phyloP scores from a whole-genome alignment of 495 filamentous ascomycete genomes.

The Podospora anserina region DNA sequence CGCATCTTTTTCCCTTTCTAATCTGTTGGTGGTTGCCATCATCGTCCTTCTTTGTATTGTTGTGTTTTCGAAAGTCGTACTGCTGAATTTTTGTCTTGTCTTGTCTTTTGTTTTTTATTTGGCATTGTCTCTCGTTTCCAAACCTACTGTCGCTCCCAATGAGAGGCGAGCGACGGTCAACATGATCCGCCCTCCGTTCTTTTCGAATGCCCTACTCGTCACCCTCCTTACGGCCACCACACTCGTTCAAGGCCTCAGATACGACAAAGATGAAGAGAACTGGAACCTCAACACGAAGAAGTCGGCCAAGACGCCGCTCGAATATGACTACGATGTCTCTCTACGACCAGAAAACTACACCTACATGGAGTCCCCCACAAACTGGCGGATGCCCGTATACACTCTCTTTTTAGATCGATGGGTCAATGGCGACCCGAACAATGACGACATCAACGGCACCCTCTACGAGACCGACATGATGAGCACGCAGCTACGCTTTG shows the following conservation, averaged over 20 bases:
- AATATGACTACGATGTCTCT: conserved; percentile 54
- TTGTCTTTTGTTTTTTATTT: conserved; percentile 10
- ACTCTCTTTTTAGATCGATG: conserved; percentile 68
- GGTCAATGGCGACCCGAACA: conserved; percentile 68
- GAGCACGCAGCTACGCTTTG: conserved; percentile 71
- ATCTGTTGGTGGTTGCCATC: conserved; percentile 17
- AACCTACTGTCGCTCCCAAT: conserved; percentile 33
- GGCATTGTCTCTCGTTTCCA: conserved; percentile 28
- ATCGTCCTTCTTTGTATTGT: conserved; percentile 23
- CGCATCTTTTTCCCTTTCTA: conserved; percentile 24
- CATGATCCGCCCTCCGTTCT: conserved; percentile 34
- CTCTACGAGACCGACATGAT: conserved; percentile 65
- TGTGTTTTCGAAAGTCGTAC: conserved; percentile 20
- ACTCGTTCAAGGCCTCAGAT: conserved; percentile 48
- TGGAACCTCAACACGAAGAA: conserved; percentile 65
- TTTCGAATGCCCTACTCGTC: conserved; percentile 27
- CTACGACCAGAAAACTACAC: conserved; percentile 52
- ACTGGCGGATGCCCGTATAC: conserved; percentile 73
- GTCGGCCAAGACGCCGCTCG: conserved; percentile 53
- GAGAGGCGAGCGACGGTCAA: conserved; percentile 32
- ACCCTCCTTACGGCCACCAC: conserved; percentile 29
- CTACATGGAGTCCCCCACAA: conserved; percentile 57
- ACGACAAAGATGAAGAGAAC: conserved; percentile 49
- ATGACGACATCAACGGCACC: conserved; percentile 69
- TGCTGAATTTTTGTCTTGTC: conserved; percentile 22